Evolutionary conservation across 2,329 filamentous ascomycete genomes (phyloP), one percentile per base, ranked within the genome.

Genomic region (Lithohypha guttulata): DNA sequence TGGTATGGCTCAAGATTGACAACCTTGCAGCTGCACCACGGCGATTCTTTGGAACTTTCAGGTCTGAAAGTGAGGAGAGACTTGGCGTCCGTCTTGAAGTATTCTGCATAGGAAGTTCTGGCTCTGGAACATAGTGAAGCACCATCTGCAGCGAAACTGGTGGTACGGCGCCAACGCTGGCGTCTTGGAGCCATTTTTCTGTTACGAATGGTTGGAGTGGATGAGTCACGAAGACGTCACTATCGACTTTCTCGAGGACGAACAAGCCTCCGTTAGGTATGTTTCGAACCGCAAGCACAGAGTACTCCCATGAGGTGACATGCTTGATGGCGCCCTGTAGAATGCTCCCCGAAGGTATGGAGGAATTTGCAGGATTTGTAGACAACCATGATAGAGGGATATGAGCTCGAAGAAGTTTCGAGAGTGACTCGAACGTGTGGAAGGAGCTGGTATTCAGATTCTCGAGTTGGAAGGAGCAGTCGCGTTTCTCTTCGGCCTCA

Each of bases 11-110:
- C 35, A 52, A 27, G n/a, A 52, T 51, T 2, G 49, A 51, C 44
- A 47, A 46, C 30, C 47, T 41, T 8, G 49, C 50, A 26, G 50
- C 41, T 5, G 47, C 49, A 23, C 50, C 50, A 37, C 45, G 42
- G 35, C 42, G 42, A 34, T 50, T 51, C 20, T 39, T 47, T 2
- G 50, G 50, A 25, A 32, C 33, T 34, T 45, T 50, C 6, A 49
- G 45, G 2, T 35, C 38, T 8, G 44, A 41, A 19, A 45, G 32
- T 14, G n/a, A n/a, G 44, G 9, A 17, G 14, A 23, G 43, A 49
- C 14, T 28, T 32, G 22, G 41, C 41, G 26, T 48, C 36, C 15
- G 29, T 22, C 38, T 44, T 38, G 17, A 9, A 21, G 11, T 19
- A 13, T 13, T 15, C 13, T 6, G 5, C 18, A n/a, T 7, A 15